Evolutionary conservation across 139 green algal genomes (phyloP), one percentile per base, ranked within the genome.

Genomic region (Chlorella sp.): DNA sequence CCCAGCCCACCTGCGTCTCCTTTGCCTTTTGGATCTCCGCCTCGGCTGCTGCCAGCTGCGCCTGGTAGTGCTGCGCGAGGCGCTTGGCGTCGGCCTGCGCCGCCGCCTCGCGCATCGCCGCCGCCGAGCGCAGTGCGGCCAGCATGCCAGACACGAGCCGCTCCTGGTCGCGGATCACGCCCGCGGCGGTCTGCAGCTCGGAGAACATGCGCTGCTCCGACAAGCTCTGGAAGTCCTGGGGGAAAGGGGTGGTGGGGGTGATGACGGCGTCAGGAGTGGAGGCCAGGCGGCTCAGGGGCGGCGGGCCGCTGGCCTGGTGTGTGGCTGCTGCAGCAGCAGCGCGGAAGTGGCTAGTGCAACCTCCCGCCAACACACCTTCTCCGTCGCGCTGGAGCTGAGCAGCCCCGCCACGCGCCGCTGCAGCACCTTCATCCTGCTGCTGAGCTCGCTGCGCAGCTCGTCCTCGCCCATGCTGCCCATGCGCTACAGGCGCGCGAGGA

Each of bases 401-500:
- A 78, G 45, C 45, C 14, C n/a, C 12, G 45, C 33, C 21, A 46
- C 3, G 60, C 67, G 77, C 38, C 67, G 56, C 38, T 76, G 73
- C 45, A 83, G 78, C 25, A 29, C 27, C 33, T 59, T 59, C 42
- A 45, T 35, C 5, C 63, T 53, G 8, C 62, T 21, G 5, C 45
- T 23, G 42, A 83, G 61, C 72, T 83, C 78, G 8, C 48, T 62
- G 11, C 72, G 38, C 50, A 83, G 46, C 38, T 80, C 78, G 33
- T 83, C 75, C 35, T 72, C 71, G 61, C 72, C 76, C 71, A 83
- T 76, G 53, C 38, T 59, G 5, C 61, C 61, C 43, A 83, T 14
- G 31, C 38, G n/a, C n/a, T n/a, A n/a, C n/a, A 17, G 46, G 46
- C 46, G 17, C 46, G 46, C 14, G 46, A 55, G 46, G 46, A 55